phyloP scores from a whole-genome alignment of 345 rosid species.

The Hibiscus tridactylites region DNA sequence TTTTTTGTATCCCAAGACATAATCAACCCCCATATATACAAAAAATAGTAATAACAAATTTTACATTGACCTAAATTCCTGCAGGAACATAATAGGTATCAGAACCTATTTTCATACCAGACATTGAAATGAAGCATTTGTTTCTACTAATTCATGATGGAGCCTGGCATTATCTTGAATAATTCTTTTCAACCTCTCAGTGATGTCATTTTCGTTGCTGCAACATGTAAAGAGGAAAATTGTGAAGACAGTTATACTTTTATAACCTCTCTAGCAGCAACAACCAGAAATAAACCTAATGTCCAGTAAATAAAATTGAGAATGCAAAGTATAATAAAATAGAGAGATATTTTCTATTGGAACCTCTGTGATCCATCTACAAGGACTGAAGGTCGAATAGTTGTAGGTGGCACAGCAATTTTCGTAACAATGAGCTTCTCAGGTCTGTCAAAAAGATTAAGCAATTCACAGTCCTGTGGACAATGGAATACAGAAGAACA shows the following conservation, averaged over 20 bases:
- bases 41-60: neutral
- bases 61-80: neutral
- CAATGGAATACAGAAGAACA: slow-evolving; percentile 11
- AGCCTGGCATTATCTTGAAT: slow-evolving; percentile 62
- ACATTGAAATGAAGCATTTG: slow-evolving; percentile 31
- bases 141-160: slow-evolving; percentile 44
- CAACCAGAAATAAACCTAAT: slow-evolving; percentile 11
- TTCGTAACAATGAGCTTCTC: slow-evolving; percentile 71
- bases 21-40: neutral
- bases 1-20: neutral
- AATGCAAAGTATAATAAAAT: slow-evolving; percentile 4
- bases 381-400: slow-evolving; percentile 87
- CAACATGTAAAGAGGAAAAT: slow-evolving; percentile 22
- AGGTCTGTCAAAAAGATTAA: slow-evolving; percentile 69
- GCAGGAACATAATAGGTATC: neutral
- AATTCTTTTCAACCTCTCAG: slow-evolving; percentile 74
- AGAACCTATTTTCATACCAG: slow-evolving; percentile 37
- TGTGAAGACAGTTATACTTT: slow-evolving; percentile 6
- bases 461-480: slow-evolving; percentile 79
- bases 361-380: slow-evolving; percentile 76
- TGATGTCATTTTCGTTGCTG: slow-evolving; percentile 93
- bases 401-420: slow-evolving; percentile 82
- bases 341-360: neutral
- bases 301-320: slow-evolving; percentile 12
- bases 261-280: neutral